Conservation (phyloP, 257 asterid species). For the Nicotiana attenuata region DNA sequence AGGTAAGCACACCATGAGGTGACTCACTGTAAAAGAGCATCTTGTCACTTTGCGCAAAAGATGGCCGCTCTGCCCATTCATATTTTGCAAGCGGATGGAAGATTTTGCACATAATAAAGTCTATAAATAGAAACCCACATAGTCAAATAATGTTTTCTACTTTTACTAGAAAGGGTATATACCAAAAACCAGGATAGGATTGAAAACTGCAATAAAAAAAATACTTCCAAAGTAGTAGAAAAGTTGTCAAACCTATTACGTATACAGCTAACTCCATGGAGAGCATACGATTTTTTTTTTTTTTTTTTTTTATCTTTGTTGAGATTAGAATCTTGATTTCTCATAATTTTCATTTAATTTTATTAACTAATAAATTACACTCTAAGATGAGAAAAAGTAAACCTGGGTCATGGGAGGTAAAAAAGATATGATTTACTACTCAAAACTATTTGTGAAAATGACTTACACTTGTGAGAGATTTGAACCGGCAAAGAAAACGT, state of each 20-base stretch:
- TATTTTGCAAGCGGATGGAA: constrained; percentile 18
- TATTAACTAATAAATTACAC: too few relatives aligned
- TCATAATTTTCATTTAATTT: too few relatives aligned
- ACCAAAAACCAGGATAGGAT: too few relatives aligned
- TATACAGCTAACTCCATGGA: too few relatives aligned
- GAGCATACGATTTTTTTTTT: too few relatives aligned
- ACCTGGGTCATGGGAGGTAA: not conserved
- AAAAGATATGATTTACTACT: not conserved
- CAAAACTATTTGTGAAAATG: not conserved
- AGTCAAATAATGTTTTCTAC: not conserved
- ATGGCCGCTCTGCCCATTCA: constrained; percentile 21
- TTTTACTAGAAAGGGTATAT: too few relatives aligned
- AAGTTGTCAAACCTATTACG: too few relatives aligned
- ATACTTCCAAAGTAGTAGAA: too few relatives aligned
- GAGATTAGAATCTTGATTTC: not conserved
- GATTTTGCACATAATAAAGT: constrained; percentile 3
- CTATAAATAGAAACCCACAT: not conserved
- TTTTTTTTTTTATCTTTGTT: too few relatives aligned
- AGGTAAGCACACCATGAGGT: not conserved
- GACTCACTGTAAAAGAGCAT: not conserved
- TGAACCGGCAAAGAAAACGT: not conserved
- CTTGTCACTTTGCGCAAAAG: constrained; percentile 13
- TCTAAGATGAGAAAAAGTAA: too few relatives aligned
- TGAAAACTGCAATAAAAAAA: too few relatives aligned
- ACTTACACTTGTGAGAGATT: not conserved